These are phyloP conservation scores for Penicillium paneum DNA, from an alignment of 2,329 filamentous ascomycete species.

Conservation along the genomic window DNA sequence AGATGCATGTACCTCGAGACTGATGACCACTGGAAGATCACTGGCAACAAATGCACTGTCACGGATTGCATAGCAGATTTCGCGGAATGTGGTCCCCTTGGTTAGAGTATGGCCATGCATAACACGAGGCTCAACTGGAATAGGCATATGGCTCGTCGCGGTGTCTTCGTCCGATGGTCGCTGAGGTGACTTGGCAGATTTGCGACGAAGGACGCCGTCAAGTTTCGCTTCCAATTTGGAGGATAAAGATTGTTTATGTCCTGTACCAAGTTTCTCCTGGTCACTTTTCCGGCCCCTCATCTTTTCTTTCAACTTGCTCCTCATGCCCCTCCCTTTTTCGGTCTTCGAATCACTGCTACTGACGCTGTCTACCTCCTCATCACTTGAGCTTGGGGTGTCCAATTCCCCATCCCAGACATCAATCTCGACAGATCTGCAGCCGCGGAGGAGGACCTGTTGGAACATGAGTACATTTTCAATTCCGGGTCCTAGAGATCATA, in stretches of 20 bases:
- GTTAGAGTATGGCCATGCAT: slow-evolving; percentile 86
- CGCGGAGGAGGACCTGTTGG: slow-evolving; percentile 64
- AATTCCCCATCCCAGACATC: slow-evolving; percentile 83
- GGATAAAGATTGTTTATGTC: slow-evolving; percentile 15
- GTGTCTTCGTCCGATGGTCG: neutral
- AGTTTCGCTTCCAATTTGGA: slow-evolving; percentile 27
- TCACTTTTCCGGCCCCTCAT: slow-evolving; percentile 2
- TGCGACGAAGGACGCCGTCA: slow-evolving; percentile 20
- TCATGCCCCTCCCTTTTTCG: slow-evolving; percentile 16
- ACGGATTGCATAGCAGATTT: slow-evolving; percentile 76
- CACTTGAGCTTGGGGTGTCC: slow-evolving; percentile 33
- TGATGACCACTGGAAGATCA: slow-evolving; percentile 81
- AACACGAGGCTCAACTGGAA: slow-evolving; percentile 69
- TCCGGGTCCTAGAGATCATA: neutral
- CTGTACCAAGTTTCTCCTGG: slow-evolving; percentile 14
- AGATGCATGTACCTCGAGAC: slow-evolving; percentile 84
- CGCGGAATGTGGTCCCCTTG: slow-evolving; percentile 78
- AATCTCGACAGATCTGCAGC: slow-evolving; percentile 89
- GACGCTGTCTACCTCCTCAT: slow-evolving; percentile 35
- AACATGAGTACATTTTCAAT: neutral
- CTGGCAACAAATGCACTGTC: slow-evolving; percentile 74
- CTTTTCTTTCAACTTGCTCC: slow-evolving; percentile 21
- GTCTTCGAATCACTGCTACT: slow-evolving; percentile 28
- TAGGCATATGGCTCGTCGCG: slow-evolving; percentile 6
- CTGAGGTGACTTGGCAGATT: slow-evolving; percentile 10